Evolutionary conservation across 164 flowering plant genomes (phyloP), one percentile per base, ranked within the genome.

Genomic region (Aristolochia fimbriata): DNA sequence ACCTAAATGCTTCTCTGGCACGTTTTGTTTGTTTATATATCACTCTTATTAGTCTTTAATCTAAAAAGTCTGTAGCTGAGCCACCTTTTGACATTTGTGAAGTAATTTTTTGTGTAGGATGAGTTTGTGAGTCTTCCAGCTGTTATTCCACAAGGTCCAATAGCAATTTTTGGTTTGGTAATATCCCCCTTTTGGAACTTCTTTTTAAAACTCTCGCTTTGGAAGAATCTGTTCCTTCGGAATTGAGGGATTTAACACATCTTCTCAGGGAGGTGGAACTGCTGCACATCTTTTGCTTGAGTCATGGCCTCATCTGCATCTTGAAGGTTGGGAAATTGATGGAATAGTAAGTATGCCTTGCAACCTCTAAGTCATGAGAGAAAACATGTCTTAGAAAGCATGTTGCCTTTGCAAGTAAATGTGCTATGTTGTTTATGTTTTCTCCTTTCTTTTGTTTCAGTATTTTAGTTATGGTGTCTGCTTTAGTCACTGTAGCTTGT

Each of bases 271-370:
- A 51, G 97, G 88, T 50, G 96, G 93, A 57, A 91, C 96, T 14
- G 80, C 78, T 47, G 96, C 91, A 16, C 88, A 76, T 67, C 70
- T 88, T 61, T 75, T 91, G 76, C 91, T 91, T 51, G 80, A 84
- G 51, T 58, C 75, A 41, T 88, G 91, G 89, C 97, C 97, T 62
- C 77, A 82, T 0, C 65, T 86, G 75, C 75, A 74, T 62, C 78
- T 91, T 63, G 78, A 88, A 7, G 96, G 94, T 22, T 91, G 96
- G 97, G 97, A 91, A 71, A 83, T 91, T 57, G 97, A 91, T 70
- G 77, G 70, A 51, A 80, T 91, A 65, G 94, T 87, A 77, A 77
- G 72, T 45, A 51, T 11, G 6, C 25, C 17, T 60, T 50, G n/a
- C 21, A 9, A 27, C 30, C 3, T 27, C 5, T 2, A 27, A 27